phyloP scores from a whole-genome alignment of 1,139 yeast genomes.

The Hemisphaericaspora xylofermentans region DNA sequence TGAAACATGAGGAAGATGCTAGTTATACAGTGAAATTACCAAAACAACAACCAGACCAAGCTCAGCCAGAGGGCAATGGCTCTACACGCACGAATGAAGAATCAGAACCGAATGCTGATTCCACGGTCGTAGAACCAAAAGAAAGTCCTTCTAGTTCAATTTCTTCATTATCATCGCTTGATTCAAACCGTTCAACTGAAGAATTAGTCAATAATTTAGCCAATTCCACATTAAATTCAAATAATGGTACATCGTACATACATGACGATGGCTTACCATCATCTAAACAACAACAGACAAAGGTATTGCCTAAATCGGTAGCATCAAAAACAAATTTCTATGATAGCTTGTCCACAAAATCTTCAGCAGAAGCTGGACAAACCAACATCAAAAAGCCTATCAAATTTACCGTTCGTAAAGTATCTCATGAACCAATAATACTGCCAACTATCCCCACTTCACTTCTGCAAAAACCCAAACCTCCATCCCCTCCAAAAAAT shows the following conservation, averaged over 20 bases:
- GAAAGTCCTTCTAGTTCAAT: conserved; percentile 10
- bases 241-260: too few relatives aligned
- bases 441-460: conserved; percentile 12
- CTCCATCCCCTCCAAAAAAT: background rate
- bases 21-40: too few relatives aligned
- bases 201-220: conserved; percentile 31
- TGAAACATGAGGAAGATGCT: too few relatives aligned
- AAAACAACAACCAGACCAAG: too few relatives aligned
- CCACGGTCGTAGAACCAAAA: too few relatives aligned
- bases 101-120: too few relatives aligned
- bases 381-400: conserved; percentile 27
- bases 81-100: too few relatives aligned
- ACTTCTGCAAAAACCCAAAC: background rate
- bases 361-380: too few relatives aligned
- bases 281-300: background rate
- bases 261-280: too few relatives aligned
- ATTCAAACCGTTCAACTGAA: conserved; percentile 31
- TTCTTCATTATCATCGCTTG: conserved; percentile 31
- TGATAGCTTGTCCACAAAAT: conserved; percentile 9
- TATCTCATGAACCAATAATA: conserved; percentile 33
- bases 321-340: conserved; percentile 14
- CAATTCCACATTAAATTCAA: conserved; percentile 13
- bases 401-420: conserved; percentile 45
- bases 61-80: too few relatives aligned
- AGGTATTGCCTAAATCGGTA: conserved; percentile 11